Conservation (phyloP, 169 alveolate genomes). For the Nephromyces sp. region DNA sequence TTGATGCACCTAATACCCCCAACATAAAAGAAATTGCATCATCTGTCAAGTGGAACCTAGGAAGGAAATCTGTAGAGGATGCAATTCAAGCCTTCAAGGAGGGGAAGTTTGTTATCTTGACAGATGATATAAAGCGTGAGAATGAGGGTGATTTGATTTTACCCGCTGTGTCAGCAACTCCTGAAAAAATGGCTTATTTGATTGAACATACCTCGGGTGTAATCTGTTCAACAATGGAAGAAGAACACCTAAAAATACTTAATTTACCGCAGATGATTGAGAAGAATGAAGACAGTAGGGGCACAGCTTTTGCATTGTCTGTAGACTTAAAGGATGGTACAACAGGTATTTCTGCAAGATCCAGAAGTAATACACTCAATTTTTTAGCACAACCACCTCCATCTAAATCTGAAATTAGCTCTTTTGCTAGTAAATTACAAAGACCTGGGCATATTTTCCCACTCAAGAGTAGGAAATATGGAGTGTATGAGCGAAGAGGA, state of each 20-base stretch:
- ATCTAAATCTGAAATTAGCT: not conserved
- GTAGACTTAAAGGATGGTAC: not conserved
- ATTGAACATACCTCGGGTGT: slow-evolving; percentile 1
- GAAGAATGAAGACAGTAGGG: not conserved
- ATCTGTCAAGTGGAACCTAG: not conserved
- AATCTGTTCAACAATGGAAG: slow-evolving; percentile 1
- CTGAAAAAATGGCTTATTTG: slow-evolving; percentile 1
- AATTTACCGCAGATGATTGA: not conserved
- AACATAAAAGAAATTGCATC: not conserved
- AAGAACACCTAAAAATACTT: not conserved
- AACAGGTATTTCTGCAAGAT: slow-evolving; percentile 5
- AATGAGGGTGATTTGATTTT: slow-evolving; percentile 1
- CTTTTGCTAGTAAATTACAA: not conserved
- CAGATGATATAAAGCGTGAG: slow-evolving; percentile 5
- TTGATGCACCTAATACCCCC: not conserved
- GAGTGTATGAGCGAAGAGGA: slow-evolving; percentile 1
- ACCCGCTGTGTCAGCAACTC: slow-evolving; percentile 5
- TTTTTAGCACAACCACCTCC: not conserved
- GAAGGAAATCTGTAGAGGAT: not conserved
- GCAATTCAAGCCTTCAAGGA: not conserved
- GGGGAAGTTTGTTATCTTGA: not conserved
- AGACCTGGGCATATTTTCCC: slow-evolving; percentile 13
- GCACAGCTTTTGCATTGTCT: slow-evolving; percentile 1
- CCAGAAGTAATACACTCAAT: too few relatives aligned
- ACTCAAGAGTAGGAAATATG: not conserved